Evolutionary conservation across 2,329 filamentous ascomycete species (phyloP).

Genomic region (Talaromyces sp.): DNA sequence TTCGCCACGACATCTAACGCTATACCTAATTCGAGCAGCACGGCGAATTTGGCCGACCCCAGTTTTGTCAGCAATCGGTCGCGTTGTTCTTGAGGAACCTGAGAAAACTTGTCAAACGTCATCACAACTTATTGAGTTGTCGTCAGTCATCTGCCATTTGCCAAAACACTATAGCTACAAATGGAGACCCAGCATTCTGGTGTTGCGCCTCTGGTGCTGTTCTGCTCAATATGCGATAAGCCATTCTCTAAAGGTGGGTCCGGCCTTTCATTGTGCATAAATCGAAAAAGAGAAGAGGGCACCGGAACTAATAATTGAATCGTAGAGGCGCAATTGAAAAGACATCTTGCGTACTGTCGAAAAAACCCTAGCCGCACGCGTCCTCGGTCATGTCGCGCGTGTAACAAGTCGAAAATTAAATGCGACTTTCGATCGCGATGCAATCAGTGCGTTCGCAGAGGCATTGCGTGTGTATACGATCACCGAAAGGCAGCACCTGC

Average conservation of each 20-base stretch:
- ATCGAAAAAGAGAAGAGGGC: not conserved
- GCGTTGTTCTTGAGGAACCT: not conserved
- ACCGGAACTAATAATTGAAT: not conserved
- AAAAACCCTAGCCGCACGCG: not conserved
- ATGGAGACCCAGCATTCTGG: not conserved
- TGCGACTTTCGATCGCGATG: slow-evolving; percentile 9
- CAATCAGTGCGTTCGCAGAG: slow-evolving; percentile 9
- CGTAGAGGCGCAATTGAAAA: slow-evolving; percentile 7
- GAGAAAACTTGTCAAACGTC: not conserved
- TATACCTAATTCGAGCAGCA: not conserved
- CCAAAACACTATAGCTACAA: not conserved
- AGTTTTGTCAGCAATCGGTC: not conserved
- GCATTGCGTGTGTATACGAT: slow-evolving; percentile 6
- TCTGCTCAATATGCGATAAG: slow-evolving; percentile 11
- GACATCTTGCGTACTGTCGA: slow-evolving; percentile 9
- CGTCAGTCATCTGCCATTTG: not conserved
- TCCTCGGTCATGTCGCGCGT: slow-evolving; percentile 9
- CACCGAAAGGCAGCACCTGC: not conserved
- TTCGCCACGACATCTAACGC: not conserved
- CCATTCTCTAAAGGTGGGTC: slow-evolving; percentile 11
- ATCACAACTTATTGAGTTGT: not conserved
- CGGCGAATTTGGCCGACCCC: not conserved
- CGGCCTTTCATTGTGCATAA: not conserved
- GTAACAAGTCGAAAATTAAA: slow-evolving; percentile 11
- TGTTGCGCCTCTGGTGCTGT: not conserved